Conservation (phyloP, 306 rosid genomes). For the Trifolium dubium region DNA sequence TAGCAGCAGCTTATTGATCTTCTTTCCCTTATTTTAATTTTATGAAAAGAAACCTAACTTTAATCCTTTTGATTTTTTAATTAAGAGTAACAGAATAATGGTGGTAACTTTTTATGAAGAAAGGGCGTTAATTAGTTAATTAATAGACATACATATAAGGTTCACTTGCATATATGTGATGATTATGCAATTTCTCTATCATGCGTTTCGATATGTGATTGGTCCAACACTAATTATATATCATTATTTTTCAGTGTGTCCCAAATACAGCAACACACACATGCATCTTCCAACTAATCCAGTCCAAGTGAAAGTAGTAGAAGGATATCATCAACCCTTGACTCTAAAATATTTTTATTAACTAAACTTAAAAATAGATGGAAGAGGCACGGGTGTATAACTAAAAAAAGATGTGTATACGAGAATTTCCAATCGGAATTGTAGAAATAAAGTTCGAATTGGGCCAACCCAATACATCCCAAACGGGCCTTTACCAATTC, state of each 20-base stretch:
- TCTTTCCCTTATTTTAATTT: slow-evolving; percentile 34
- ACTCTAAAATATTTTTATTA: background rate
- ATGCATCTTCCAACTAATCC: slow-evolving; percentile 10
- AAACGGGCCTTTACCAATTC: too few species aligned
- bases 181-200: slow-evolving; percentile 20
- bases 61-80: slow-evolving; percentile 32
- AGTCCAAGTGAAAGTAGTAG: background rate
- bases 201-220: slow-evolving; percentile 12
- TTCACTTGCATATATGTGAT: background rate
- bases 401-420: too few species aligned
- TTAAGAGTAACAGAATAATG: background rate
- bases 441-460: too few species aligned
- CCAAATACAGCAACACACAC: slow-evolving; percentile 22
- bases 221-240: background rate
- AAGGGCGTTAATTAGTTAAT: background rate
- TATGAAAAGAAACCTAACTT: slow-evolving; percentile 41
- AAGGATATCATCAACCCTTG: background rate
- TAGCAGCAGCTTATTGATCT: background rate
- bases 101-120: background rate
- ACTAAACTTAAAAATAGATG: too few species aligned
- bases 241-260: background rate
- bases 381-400: too few species aligned
- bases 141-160: background rate
- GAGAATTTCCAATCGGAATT: too few species aligned
- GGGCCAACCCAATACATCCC: too few species aligned